A percentile compares a stretch with the other conserved stretches of the same genome.
Conservation (phyloP, 208 protist species). For the Crithidia sp. region DNA sequence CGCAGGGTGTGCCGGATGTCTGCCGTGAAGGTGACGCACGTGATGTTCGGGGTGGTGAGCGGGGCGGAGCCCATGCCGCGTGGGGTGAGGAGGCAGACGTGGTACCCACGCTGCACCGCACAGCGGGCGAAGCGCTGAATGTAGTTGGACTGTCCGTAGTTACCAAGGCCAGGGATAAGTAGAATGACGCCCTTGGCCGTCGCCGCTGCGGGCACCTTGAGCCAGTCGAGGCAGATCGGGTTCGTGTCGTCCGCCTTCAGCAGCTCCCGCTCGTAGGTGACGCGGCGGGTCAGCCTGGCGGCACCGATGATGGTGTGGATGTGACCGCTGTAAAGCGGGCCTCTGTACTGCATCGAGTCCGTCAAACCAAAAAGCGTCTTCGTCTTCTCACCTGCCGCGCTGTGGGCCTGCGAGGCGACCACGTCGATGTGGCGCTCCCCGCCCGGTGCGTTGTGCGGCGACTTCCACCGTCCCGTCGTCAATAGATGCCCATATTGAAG, state of each 20-base stretch:
- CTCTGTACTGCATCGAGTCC: constrained; percentile 43
- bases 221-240: constrained; percentile 67
- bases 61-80: constrained; percentile 71
- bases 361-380: constrained; percentile 40
- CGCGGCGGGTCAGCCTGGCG: constrained; percentile 26
- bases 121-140: constrained; percentile 42
- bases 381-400: neutral
- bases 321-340: constrained; percentile 67
- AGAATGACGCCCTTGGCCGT: constrained; percentile 48
- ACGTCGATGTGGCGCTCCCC: constrained; percentile 35
- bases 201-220: constrained; percentile 19
- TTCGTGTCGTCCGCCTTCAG: constrained; percentile 53
- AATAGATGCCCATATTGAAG: constrained; percentile 41
- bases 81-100: constrained; percentile 57
- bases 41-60: constrained; percentile 45
- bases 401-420: constrained; percentile 10
- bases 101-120: constrained; percentile 37
- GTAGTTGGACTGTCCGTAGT: constrained; percentile 57
- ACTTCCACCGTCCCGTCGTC: constrained; percentile 11
- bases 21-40: constrained; percentile 48
- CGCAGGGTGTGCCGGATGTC: constrained; percentile 47
- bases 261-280: constrained; percentile 58
- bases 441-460: constrained; percentile 27
- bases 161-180: constrained; percentile 56
- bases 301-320: constrained; percentile 61